Conservation (phyloP, 2,329 filamentous ascomycete species). For the Akanthomyces lecanii region DNA sequence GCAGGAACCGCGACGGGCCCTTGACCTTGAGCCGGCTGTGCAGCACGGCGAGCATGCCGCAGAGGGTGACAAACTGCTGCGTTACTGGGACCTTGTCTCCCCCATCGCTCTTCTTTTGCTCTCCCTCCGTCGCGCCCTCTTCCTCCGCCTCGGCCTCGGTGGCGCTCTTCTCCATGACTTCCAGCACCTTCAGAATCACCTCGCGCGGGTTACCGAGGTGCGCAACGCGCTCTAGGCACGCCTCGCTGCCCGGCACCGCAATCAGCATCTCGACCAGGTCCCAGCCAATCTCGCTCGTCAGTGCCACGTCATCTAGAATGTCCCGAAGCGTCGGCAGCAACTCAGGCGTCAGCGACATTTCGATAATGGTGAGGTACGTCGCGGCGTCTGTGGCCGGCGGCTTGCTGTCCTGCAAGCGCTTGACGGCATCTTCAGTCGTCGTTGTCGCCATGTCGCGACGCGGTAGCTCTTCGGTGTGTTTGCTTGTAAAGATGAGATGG, state of each 20-base stretch:
- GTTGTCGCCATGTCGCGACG: slow-evolving; percentile 29
- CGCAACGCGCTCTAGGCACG: slow-evolving; percentile 70
- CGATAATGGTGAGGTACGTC: slow-evolving; percentile 74
- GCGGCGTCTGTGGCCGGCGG: slow-evolving; percentile 60
- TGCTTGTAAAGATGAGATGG: neutral
- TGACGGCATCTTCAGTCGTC: slow-evolving; percentile 37
- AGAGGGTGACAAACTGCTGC: slow-evolving; percentile 61
- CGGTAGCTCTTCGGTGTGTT: neutral
- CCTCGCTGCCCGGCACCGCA: slow-evolving; percentile 61
- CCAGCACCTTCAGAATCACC: slow-evolving; percentile 75
- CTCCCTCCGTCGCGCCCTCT: neutral
- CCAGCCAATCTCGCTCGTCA: slow-evolving; percentile 78
- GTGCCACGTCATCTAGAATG: slow-evolving; percentile 61
- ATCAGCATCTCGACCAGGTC: slow-evolving; percentile 74
- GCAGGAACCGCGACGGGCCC: slow-evolving; percentile 73
- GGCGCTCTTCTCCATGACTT: slow-evolving; percentile 59
- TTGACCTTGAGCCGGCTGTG: slow-evolving; percentile 73
- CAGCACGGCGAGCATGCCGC: slow-evolving; percentile 68
- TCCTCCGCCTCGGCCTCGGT: slow-evolving; percentile 25
- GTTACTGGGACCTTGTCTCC: slow-evolving; percentile 31
- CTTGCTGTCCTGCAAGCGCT: slow-evolving; percentile 45
- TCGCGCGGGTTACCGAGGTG: slow-evolving; percentile 75
- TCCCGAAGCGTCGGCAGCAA: slow-evolving; percentile 64
- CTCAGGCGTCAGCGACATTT: slow-evolving; percentile 65
- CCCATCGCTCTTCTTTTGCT: slow-evolving; percentile 22